A percentile compares a stretch with the other conserved stretches of the same genome.
Evolutionary conservation across 202 grass and related monocot species (phyloP).

Genomic region (Setaria italica): DNA sequence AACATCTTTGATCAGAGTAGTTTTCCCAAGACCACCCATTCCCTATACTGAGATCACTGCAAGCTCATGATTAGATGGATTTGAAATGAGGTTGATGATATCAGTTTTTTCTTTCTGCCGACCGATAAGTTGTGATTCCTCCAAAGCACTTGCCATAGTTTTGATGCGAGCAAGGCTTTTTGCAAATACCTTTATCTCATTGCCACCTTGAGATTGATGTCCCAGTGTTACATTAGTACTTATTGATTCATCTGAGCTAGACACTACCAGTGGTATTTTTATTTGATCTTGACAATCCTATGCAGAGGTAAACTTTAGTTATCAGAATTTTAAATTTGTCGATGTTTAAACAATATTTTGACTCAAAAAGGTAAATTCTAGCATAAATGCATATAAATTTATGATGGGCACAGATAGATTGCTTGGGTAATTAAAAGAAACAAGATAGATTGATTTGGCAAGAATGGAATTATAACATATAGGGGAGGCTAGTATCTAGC

Average conservation of each 20-base stretch:
- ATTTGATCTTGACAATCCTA: neutral
- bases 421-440: too few relatives aligned
- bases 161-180: neutral
- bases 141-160: neutral
- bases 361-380: neutral
- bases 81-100: neutral
- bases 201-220: too few relatives aligned
- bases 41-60: slow-evolving; percentile 24
- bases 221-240: too few relatives aligned
- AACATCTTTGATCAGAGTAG: too few relatives aligned
- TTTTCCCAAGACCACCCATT: too few relatives aligned
- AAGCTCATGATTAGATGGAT: neutral
- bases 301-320: neutral
- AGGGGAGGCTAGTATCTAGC: too few relatives aligned
- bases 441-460: too few relatives aligned
- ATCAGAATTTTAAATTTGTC: neutral
- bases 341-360: too few relatives aligned
- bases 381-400: too few relatives aligned
- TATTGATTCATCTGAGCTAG: neutral
- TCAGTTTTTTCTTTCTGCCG: neutral
- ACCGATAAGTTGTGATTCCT: neutral
- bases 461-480: too few relatives aligned
- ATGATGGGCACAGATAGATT: too few relatives aligned
- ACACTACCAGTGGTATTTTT: neutral
- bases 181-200: neutral